phyloP scores from a whole-genome alignment of 768 basidiomycete genomes.

The Suillus variegatus region DNA sequence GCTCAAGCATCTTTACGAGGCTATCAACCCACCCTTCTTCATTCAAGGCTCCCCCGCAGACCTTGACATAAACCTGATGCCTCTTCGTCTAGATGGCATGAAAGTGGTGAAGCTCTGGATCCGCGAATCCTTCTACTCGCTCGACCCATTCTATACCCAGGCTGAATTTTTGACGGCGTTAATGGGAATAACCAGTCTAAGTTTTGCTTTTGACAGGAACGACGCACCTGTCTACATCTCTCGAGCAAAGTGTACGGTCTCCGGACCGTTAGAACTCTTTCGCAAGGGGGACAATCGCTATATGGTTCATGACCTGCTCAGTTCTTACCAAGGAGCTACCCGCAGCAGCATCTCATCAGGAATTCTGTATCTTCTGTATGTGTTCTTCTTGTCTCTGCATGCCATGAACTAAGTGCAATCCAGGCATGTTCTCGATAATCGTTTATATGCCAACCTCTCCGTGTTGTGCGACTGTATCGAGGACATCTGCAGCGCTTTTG shows the following conservation, averaged over 20 bases:
- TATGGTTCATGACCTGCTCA: conserved; percentile 36
- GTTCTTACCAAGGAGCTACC: conserved; percentile 28
- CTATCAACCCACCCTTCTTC: conserved; percentile 48
- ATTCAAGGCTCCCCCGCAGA: conserved; percentile 44
- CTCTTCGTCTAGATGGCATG: conserved; percentile 38
- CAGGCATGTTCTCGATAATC: conserved; percentile 46
- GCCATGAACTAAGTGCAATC: background rate
- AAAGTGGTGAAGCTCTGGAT: conserved; percentile 48
- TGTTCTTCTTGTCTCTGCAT: background rate
- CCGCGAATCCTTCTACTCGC: conserved; percentile 37
- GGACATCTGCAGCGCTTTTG: conserved; percentile 41
- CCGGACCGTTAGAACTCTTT: conserved; percentile 4
- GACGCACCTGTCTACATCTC: conserved; percentile 37
- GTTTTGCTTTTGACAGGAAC: conserved; percentile 38
- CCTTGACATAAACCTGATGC: conserved; percentile 38
- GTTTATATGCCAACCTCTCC: conserved; percentile 43
- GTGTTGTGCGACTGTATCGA: conserved; percentile 57
- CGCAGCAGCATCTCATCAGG: conserved; percentile 35
- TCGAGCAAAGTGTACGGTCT: conserved; percentile 31
- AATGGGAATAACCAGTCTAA: conserved; percentile 37
- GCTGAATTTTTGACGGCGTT: conserved; percentile 42
- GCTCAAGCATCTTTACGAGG: conserved; percentile 49
- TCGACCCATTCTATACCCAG: conserved; percentile 17
- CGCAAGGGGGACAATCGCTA: conserved; percentile 19
- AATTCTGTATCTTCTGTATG: conserved; percentile 20